Base-by-base conservation (phyloP, 345 rosid species). In the Passiflora organensis region DNA sequence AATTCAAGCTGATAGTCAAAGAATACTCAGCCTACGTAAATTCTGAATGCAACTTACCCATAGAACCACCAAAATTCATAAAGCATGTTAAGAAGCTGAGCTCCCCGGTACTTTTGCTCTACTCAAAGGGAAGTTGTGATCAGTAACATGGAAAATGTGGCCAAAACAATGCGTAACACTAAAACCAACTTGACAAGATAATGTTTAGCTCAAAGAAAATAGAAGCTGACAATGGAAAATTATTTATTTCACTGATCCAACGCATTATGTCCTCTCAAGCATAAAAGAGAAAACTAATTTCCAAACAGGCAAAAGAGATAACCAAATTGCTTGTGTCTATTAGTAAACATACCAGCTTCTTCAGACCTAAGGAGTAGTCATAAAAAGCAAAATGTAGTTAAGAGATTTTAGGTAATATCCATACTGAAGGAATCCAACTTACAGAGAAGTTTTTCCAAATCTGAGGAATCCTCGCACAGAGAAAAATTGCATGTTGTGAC, bases 401-500 rank as follows among this genome's bases (percentile, higher is more conserved):
- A 44, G n/a, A 6, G 12, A 56, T 22, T 47, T 43, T 28, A 28
- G 8, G 34, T 28, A 28, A 2, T 8, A 2, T 28, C 8, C 34
- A 28, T 8, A 8, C 8, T 28, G 5, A 28, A 28, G 3, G 8
- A 28, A 8, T 52, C 32, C 43, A 49, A 76, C 96, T 85, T 66
- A 88, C 91, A 54, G 67, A 72, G 69, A 84, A 82, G 77, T 89
- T 89, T 71, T 74, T 65, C 99, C 87, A 89, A 71, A 93, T 93
- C 63, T 86, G 99, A 19, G 99, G 99, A 43, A 93, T 84, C 78
- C 89, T 78, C 34, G 96, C 95, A 78, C 67, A 81, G 70, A 93
- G 86, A 67, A 93, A 93, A 23, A 89, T 78, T 10, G 89, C 96
- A 78, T 93, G 99, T 59, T 93, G 99, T 43, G 91, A 93, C 48